Evolutionary conservation across 202 grass and related monocot species (phyloP).

Genomic region (Carex sylvatica): DNA sequence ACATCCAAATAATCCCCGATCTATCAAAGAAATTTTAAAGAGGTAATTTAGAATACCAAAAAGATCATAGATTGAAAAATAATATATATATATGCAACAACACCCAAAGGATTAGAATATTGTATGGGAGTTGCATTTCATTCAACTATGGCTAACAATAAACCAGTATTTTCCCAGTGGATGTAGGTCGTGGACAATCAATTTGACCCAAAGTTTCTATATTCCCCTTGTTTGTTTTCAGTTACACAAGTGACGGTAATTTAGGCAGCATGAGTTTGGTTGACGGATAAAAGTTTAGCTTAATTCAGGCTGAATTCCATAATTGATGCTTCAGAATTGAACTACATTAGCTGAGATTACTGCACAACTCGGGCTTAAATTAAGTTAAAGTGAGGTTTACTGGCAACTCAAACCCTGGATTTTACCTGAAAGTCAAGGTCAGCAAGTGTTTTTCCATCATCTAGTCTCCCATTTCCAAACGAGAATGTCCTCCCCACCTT

Average conservation of each 20-base stretch:
- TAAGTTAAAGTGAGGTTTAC: not conserved
- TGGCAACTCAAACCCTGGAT: not conserved
- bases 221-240: not conserved
- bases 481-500: conserved; percentile 87
- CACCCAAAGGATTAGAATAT: not conserved
- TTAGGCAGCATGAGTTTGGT: not conserved
- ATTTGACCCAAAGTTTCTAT: not conserved
- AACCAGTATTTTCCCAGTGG: not conserved
- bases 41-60: not conserved
- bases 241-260: not conserved
- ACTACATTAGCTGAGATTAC: not conserved
- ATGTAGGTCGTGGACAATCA: not conserved
- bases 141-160: not conserved
- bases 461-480: conserved; percentile 62
- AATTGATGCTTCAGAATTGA: not conserved
- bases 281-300: not conserved
- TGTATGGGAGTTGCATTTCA: not conserved
- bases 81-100: not conserved
- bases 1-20: conserved; percentile 86
- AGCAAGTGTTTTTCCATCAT: conserved; percentile 79
- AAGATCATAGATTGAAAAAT: not conserved
- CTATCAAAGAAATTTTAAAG: conserved; percentile 26
- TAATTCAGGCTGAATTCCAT: not conserved
- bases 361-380: not conserved
- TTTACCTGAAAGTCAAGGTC: conserved; percentile 91